Evolutionary conservation across 164 flowering plant genomes (phyloP).

Genomic region (Annona squamosa): DNA sequence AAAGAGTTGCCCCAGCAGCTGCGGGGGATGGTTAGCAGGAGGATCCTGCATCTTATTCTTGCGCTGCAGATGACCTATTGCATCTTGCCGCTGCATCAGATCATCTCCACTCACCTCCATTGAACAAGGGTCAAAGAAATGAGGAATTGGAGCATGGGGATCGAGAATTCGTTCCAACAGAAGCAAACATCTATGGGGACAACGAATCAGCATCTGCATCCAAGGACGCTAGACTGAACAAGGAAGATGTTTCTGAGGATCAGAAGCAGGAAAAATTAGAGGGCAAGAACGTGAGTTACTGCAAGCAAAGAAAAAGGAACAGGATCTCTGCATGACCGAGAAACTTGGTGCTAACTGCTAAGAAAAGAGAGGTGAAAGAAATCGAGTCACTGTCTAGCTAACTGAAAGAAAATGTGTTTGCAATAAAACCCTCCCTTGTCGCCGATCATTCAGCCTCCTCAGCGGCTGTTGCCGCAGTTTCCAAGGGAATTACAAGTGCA

Average conservation of each 20-base stretch:
- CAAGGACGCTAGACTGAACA: neutral
- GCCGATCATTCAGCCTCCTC: slow-evolving; percentile 66
- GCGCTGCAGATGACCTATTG: slow-evolving; percentile 22
- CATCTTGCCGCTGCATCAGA: slow-evolving; percentile 13
- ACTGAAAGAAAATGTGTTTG: slow-evolving; percentile 21
- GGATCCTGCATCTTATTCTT: neutral
- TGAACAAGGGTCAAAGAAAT: slow-evolving; percentile 3
- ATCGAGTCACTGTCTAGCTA: slow-evolving; percentile 8
- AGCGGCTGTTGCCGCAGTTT: slow-evolving; percentile 12
- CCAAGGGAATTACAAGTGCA: slow-evolving; percentile 14
- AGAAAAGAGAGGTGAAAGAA: slow-evolving; percentile 20
- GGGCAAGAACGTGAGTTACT: slow-evolving; percentile 15
- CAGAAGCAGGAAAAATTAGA: neutral
- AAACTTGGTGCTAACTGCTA: neutral
- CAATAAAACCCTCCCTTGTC: slow-evolving; percentile 31
- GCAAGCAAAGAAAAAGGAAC: neutral
- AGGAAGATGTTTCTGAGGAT: neutral
- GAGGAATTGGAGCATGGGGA: neutral
- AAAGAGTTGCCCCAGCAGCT: neutral
- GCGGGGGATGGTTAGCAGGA: no score
- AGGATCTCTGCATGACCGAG: neutral
- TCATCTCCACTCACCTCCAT: neutral
- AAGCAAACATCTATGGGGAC: neutral
- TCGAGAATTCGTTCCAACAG: neutral
- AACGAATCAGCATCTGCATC: neutral